Conservation (phyloP, 805 yeast genomes). For the Pichia insulana region DNA sequence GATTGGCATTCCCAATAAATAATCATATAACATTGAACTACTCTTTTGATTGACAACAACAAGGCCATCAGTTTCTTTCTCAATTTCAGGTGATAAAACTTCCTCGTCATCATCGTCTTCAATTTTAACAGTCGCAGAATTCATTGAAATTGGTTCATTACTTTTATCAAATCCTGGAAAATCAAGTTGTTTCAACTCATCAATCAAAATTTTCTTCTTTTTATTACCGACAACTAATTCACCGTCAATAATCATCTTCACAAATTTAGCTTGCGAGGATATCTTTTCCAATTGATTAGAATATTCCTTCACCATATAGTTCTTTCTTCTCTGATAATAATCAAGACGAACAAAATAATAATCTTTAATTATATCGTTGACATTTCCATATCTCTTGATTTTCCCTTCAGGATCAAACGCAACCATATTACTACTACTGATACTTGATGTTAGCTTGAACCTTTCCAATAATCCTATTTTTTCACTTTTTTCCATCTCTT, state of each 20-base stretch:
- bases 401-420: constrained; percentile 88
- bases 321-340: constrained; percentile 86
- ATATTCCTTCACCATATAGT: constrained; percentile 56
- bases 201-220: constrained; percentile 54
- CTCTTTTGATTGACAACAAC: constrained; percentile 38
- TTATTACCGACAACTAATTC: constrained; percentile 66
- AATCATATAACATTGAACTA: constrained; percentile 65
- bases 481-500: constrained; percentile 75
- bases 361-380: constrained; percentile 72
- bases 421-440: constrained; percentile 82
- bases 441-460: constrained; percentile 64
- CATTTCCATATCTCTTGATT: constrained; percentile 70
- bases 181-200: constrained; percentile 49
- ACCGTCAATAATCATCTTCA: constrained; percentile 79
- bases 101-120: constrained; percentile 27
- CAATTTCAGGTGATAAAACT: constrained; percentile 16
- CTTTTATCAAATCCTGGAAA: constrained; percentile 72
- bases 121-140: constrained; percentile 26
- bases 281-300: constrained; percentile 70
- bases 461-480: constrained; percentile 73
- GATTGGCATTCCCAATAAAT: constrained; percentile 82
- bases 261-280: constrained; percentile 80
- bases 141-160: constrained; percentile 52
- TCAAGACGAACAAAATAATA: constrained; percentile 83
- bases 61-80: constrained; percentile 10